Evolutionary conservation across 176 grass and related monocot species (phyloP).

Genomic region (Hordeum marinum): DNA sequence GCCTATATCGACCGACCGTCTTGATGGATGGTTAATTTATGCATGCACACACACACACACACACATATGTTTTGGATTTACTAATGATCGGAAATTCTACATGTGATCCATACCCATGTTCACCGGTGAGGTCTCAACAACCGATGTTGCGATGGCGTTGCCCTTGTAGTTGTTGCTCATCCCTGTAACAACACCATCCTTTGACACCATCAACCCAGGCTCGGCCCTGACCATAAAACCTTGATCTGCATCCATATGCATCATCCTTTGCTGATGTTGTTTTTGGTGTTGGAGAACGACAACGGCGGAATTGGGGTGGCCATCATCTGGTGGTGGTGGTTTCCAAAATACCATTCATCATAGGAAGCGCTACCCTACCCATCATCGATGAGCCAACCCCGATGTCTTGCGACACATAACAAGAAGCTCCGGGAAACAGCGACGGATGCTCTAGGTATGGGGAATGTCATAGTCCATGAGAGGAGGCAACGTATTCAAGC

Average conservation of each 20-base stretch:
- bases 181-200: neutral
- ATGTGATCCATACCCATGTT: neutral
- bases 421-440: neutral
- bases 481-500: neutral
- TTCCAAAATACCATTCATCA: neutral
- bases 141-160: neutral
- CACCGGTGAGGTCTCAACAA: neutral
- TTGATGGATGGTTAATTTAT: neutral
- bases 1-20: neutral
- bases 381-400: neutral
- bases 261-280: neutral
- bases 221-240: neutral
- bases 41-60: neutral
- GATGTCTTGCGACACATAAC: neutral
- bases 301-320: too few relatives aligned
- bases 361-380: neutral
- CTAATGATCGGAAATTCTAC: neutral
- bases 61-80: neutral
- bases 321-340: neutral
- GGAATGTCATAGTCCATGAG: neutral
- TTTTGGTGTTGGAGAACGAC: neutral
- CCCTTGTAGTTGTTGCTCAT: conserved; percentile 16
- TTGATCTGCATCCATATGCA: neutral
- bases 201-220: neutral
- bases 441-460: neutral